Evolutionary conservation across 2,329 filamentous ascomycete species (phyloP).

Genomic region (Aspergillus nomiae): DNA sequence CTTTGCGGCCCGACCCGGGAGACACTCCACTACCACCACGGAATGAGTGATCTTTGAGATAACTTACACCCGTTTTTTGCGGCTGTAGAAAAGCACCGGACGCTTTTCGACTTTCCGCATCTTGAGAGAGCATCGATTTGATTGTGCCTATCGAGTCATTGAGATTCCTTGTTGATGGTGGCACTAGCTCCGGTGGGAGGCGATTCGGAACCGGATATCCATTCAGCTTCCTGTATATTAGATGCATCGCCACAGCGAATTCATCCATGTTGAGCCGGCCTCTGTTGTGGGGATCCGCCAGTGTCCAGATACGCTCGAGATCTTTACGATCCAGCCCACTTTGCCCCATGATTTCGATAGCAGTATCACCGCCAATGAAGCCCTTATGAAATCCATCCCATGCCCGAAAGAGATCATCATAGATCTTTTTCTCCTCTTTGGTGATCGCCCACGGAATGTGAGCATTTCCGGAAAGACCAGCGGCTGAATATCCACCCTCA

Average conservation of each 20-base stretch:
- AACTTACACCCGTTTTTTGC: conserved; percentile 97
- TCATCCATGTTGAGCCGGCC: conserved; percentile 94
- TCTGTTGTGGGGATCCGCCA: conserved; percentile 91
- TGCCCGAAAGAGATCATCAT: conserved; percentile 90
- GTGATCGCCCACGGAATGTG: conserved; percentile 98
- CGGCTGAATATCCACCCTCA: conserved; percentile 81
- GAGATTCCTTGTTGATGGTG: conserved; percentile 90
- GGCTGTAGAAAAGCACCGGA: conserved; percentile 88
- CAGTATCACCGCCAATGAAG: conserved; percentile 86
- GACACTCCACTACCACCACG: conserved; percentile 60
- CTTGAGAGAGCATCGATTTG: conserved; percentile 83
- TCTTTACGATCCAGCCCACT: conserved; percentile 90
- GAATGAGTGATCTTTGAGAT: conserved; percentile 95
- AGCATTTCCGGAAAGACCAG: conserved; percentile 87
- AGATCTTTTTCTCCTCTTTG: conserved; percentile 96
- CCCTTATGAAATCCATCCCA: conserved; percentile 96
- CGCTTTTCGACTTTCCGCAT: conserved; percentile 86
- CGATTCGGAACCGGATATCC: conserved; percentile 88
- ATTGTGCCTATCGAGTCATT: conserved; percentile 90
- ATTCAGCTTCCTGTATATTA: conserved; percentile 97
- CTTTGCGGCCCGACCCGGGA: conserved; percentile 70
- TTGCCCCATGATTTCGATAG: conserved; percentile 96
- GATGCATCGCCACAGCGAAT: conserved; percentile 97
- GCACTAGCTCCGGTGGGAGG: conserved; percentile 87
- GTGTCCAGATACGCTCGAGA: conserved; percentile 89